Conservation (phyloP, 148 eudicot species). For the Rhododendron henanense region DNA sequence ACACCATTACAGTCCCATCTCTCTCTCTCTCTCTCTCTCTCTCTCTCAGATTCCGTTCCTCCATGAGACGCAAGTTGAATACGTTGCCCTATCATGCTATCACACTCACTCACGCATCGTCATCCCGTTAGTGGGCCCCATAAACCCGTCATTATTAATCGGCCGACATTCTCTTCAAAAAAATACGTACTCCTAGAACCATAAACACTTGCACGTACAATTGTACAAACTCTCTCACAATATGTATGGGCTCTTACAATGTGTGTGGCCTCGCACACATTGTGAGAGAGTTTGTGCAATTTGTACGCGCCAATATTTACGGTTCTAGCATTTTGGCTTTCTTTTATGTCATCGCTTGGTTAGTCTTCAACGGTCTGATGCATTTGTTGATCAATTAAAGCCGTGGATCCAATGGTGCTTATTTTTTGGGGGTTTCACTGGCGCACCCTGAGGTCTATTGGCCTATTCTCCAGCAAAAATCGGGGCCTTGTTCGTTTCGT, state of each 20-base stretch:
- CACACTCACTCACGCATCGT: background rate
- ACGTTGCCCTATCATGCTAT: background rate
- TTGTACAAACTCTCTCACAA: too few species aligned
- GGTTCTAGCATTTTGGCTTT: too few species aligned
- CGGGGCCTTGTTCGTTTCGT: too few species aligned
- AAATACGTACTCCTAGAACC: background rate
- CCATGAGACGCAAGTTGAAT: background rate
- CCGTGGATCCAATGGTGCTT: background rate
- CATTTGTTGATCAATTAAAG: background rate
- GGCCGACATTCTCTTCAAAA: background rate
- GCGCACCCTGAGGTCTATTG: background rate
- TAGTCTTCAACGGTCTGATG: too few species aligned
- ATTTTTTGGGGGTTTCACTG: background rate
- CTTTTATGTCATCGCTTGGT: background rate
- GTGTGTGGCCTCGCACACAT: too few species aligned
- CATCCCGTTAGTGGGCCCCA: background rate
- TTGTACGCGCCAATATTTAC: too few species aligned
- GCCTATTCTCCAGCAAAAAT: too few species aligned
- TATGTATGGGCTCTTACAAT: too few species aligned
- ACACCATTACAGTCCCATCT: constrained; percentile 7
- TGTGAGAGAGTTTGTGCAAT: too few species aligned
- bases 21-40: background rate
- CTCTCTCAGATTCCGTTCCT: background rate
- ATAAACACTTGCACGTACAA: background rate
- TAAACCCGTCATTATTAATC: too few species aligned